A percentile compares a stretch with the other conserved stretches of the same genome.
Conservation (phyloP, 1,139 yeast genomes). For the Zygotorulaspora mrakii region DNA sequence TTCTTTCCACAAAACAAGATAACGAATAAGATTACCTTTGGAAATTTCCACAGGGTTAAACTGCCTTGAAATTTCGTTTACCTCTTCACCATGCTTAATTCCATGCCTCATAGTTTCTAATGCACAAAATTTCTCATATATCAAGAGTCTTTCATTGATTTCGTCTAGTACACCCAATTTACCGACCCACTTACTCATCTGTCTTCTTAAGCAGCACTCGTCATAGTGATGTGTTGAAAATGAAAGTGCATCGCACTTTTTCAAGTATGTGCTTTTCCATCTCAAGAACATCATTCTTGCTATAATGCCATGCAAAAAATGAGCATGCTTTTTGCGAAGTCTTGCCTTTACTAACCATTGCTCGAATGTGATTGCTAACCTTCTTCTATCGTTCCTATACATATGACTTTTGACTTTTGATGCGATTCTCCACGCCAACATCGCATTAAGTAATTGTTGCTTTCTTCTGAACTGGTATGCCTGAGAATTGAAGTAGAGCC, state of each 20-base stretch:
- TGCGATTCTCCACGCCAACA: slow-evolving; percentile 12
- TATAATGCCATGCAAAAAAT: neutral
- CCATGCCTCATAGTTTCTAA: slow-evolving; percentile 9
- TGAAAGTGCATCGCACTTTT: neutral
- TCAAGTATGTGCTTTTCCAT: slow-evolving; percentile 2
- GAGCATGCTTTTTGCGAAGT: neutral
- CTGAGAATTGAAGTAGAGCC: slow-evolving; percentile 11
- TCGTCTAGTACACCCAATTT: slow-evolving; percentile 4
- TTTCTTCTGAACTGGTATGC: slow-evolving; percentile 12
- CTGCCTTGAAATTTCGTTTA: slow-evolving; percentile 3
- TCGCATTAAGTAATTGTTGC: slow-evolving; percentile 1
- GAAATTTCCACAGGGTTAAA: slow-evolving; percentile 7
- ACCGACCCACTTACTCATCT: slow-evolving; percentile 3
- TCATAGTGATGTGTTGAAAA: slow-evolving; percentile 1
- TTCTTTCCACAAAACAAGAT: slow-evolving; percentile 19
- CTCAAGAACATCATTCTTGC: neutral
- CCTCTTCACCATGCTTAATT: slow-evolving; percentile 9
- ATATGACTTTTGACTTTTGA: neutral
- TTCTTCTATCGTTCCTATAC: neutral
- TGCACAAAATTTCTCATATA: slow-evolving; percentile 9
- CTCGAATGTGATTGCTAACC: neutral
- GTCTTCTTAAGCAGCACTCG: neutral
- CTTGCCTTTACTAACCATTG: neutral
- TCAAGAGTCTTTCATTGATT: slow-evolving; percentile 9
- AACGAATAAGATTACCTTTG: slow-evolving; percentile 2